Evolutionary conservation across 495 filamentous ascomycete genomes (phyloP).

Genomic region (Bombardia bombarda): DNA sequence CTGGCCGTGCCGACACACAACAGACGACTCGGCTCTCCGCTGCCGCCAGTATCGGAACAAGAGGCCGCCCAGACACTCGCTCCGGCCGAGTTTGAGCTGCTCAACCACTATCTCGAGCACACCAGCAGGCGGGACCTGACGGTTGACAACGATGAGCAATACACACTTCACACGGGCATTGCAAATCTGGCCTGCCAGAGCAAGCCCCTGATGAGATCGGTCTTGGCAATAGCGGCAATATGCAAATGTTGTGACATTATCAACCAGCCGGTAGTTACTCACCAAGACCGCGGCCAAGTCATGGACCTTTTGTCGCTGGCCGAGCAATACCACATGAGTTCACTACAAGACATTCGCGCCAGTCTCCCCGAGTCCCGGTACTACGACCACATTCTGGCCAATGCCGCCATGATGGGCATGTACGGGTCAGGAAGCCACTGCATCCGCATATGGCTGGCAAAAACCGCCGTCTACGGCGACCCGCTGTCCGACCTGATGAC

Average conservation of each 20-base stretch:
- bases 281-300: constrained; percentile 17
- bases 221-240: constrained; percentile 31
- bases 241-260: constrained; percentile 35
- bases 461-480: constrained; percentile 17
- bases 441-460: constrained; percentile 28
- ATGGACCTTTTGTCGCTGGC: constrained; percentile 23
- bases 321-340: constrained; percentile 26
- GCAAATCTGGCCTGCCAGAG: constrained; percentile 34
- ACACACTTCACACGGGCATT: constrained; percentile 33
- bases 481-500: constrained; percentile 18
- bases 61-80: constrained; percentile 13
- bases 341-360: constrained; percentile 24
- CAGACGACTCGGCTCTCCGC: constrained; percentile 2
- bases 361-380: constrained; percentile 17
- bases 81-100: constrained; percentile 25
- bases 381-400: constrained; percentile 32
- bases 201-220: constrained; percentile 33
- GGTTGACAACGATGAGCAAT: constrained; percentile 27
- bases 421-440: constrained; percentile 34
- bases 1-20: not conserved
- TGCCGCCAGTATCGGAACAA: no score
- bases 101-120: constrained; percentile 35
- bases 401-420: constrained; percentile 39
- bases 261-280: constrained; percentile 9
- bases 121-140: constrained; percentile 31